Conservation (phyloP, 2,329 filamentous ascomycete genomes). For the Phaeomoniella chlamydospora region DNA sequence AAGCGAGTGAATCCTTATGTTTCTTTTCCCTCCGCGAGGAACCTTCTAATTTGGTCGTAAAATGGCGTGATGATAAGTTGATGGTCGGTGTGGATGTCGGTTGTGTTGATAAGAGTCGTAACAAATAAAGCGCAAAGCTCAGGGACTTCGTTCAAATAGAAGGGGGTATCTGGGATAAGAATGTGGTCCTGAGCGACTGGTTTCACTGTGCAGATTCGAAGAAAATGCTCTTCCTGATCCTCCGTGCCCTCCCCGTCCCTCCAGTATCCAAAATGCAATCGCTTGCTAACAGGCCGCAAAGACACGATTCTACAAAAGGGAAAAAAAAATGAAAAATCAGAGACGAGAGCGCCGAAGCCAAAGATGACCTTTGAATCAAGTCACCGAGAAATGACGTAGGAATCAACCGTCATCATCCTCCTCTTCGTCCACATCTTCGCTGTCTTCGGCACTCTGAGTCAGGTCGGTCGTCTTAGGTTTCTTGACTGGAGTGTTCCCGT, state of each 20-base stretch:
- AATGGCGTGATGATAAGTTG: not conserved
- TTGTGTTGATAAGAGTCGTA: no score
- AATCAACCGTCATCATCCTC: slow-evolving; percentile 24
- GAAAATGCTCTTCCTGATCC: no score
- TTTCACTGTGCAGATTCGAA: not conserved
- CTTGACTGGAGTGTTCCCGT: slow-evolving; percentile 27
- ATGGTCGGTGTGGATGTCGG: no score
- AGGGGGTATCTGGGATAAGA: not conserved
- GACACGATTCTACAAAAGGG: slow-evolving; percentile 1
- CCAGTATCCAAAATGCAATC: not conserved
- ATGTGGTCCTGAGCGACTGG: not conserved
- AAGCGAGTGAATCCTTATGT: not conserved
- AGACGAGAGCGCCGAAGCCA: no score
- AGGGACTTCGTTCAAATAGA: not conserved
- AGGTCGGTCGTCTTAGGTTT: slow-evolving; percentile 31
- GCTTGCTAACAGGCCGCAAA: not conserved
- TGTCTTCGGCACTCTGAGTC: slow-evolving; percentile 35
- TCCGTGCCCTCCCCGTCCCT: not conserved
- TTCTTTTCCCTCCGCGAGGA: not conserved
- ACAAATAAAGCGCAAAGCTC: not conserved
- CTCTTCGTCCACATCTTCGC: slow-evolving; percentile 39
- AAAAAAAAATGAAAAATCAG: slow-evolving; percentile 2
- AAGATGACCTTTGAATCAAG: no score
- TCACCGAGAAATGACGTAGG: no score
- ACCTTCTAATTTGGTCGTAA: not conserved